These are phyloP conservation scores for Dothideomycetes sp. DNA, from an alignment of 2,329 filamentous ascomycete species.

Conservation along the genomic window DNA sequence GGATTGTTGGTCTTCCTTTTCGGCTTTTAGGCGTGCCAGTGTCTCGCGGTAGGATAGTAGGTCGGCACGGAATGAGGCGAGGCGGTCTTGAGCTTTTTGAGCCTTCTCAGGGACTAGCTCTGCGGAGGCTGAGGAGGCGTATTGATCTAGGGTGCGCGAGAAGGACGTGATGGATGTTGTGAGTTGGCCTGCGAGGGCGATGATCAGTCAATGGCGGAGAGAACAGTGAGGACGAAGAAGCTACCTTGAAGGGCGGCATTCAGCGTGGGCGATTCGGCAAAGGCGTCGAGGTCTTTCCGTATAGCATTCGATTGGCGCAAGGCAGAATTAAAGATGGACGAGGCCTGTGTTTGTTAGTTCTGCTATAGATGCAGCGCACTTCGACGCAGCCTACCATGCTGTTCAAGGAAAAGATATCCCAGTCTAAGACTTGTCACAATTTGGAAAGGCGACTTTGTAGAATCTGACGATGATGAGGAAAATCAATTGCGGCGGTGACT, in stretches of 20 bases:
- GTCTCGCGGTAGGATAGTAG: constrained; percentile 68
- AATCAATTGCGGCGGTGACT: too few species aligned
- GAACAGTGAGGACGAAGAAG: too few species aligned
- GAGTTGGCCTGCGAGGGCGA: constrained; percentile 51
- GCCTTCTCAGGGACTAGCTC: constrained; percentile 88
- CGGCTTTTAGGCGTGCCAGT: constrained; percentile 66
- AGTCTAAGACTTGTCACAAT: neutral
- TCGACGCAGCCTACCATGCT: too few species aligned
- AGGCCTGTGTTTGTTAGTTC: too few species aligned
- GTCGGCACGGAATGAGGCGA: constrained; percentile 76
- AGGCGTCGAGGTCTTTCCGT: constrained; percentile 62
- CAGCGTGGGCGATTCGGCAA: constrained; percentile 48
- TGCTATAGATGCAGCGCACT: too few species aligned
- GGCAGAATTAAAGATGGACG: constrained; percentile 67
- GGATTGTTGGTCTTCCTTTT: constrained; percentile 52
- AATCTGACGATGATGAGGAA: too few species aligned
- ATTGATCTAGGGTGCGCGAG: constrained; percentile 84
- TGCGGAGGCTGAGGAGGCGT: constrained; percentile 71
- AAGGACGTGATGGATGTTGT: constrained; percentile 73
- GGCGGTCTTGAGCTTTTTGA: constrained; percentile 75
- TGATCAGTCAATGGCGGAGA: too few species aligned
- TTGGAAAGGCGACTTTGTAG: neutral
- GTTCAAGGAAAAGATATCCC: too few species aligned
- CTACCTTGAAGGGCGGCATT: constrained; percentile 53
- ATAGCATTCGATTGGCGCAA: constrained; percentile 75